A percentile compares a stretch with the other conserved stretches of the same genome.
Conservation (phyloP, 768 basidiomycete genomes). For the Phlebiopsis gigantea region DNA sequence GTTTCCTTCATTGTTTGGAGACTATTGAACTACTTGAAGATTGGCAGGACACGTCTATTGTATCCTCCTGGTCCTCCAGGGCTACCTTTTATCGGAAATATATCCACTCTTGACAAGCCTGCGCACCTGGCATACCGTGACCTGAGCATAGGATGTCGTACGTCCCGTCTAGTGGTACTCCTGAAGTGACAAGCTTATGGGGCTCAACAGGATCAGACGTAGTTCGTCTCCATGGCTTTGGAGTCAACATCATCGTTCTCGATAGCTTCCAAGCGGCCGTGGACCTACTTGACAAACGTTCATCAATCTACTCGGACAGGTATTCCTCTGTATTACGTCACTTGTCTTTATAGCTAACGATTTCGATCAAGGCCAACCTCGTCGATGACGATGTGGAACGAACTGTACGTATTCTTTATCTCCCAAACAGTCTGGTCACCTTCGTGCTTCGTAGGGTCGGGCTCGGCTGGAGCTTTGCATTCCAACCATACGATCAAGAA, state of each 20-base stretch:
- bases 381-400: slow-evolving; percentile 3
- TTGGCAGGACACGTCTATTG: background rate
- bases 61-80: background rate
- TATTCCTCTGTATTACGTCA: background rate
- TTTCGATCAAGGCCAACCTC: background rate
- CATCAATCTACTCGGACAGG: slow-evolving; percentile 17
- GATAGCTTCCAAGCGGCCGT: slow-evolving; percentile 9
- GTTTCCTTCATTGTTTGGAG: background rate
- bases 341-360: background rate
- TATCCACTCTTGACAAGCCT: background rate
- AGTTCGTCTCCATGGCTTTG: slow-evolving; percentile 13
- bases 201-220: slow-evolving; percentile 13
- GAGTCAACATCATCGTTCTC: slow-evolving; percentile 11
- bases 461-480: slow-evolving; percentile 8
- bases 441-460: background rate
- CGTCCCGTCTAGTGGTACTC: no score
- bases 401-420: slow-evolving; percentile 7
- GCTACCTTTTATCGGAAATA: background rate
- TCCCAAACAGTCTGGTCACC: background rate
- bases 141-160: slow-evolving; percentile 3
- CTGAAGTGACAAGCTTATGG: background rate
- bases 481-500: slow-evolving; percentile 7
- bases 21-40: background rate
- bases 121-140: slow-evolving; percentile 1
- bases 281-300: slow-evolving; percentile 20